Percentiles rank a stretch among this genome's conserved stretches.
Evolutionary conservation across 2,329 filamentous ascomycete genomes (phyloP).

Genomic region (Chlorencoelia australis): DNA sequence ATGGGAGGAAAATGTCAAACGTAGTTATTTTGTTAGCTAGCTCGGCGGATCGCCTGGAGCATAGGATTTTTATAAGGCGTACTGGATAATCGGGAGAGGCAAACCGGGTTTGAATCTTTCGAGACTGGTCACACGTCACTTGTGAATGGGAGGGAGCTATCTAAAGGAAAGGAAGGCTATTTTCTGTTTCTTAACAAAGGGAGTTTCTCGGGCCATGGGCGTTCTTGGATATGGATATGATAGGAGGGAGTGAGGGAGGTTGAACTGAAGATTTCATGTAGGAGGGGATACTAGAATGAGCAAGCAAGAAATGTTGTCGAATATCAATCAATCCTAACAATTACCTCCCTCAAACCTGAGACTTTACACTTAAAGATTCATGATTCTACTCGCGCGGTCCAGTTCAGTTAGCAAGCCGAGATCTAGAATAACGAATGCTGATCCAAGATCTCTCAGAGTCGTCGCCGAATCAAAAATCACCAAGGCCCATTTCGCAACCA

Average conservation of each 20-base stretch:
- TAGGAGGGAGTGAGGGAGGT: conserved; percentile 11
- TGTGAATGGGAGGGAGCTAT: no score
- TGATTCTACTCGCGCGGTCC: neutral
- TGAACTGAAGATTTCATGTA: conserved; percentile 11
- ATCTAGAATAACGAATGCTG: no score
- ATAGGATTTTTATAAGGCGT: conserved; percentile 4
- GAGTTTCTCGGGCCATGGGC: neutral
- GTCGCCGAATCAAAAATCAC: neutral
- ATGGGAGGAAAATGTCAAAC: conserved; percentile 6
- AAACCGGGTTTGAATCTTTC: neutral
- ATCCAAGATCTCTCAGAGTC: neutral
- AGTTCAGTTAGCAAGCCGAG: no score
- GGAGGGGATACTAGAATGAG: conserved; percentile 1
- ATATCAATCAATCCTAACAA: neutral
- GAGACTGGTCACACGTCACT: no score
- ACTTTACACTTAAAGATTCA: neutral
- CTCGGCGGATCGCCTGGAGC: conserved; percentile 7
- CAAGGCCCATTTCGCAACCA: neutral
- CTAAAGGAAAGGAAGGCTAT: no score
- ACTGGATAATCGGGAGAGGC: conserved; percentile 1
- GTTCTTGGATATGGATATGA: conserved; percentile 3
- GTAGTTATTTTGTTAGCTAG: conserved; percentile 2
- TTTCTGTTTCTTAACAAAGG: no score
- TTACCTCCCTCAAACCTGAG: no score
- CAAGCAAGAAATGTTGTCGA: neutral